Evolutionary conservation across 129 eudicot genomes (phyloP), one percentile per base, ranked within the genome.

Genomic region (Heracleum sosnowskyi): DNA sequence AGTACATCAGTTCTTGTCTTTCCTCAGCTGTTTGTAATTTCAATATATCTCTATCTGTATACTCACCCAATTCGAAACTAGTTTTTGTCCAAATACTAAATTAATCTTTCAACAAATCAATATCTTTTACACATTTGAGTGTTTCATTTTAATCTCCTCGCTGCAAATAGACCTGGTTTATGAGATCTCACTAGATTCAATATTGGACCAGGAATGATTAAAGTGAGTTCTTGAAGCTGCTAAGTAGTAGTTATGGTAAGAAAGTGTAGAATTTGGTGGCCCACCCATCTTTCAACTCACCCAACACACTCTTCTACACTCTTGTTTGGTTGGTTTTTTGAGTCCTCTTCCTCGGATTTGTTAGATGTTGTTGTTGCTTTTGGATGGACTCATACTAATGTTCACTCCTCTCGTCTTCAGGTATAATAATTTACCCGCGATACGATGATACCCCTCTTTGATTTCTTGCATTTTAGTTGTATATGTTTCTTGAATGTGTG

Each of bases 231-330:
- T 47, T 47, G 22, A 15, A 44, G 47, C 47, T 44, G 47, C 47
- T 11, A 16, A 44, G 0, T 11, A 11, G 31, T 37, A 73, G 49
- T 42, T 16, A 85, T 69, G 85, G 88, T 82, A 79, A 85, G 78
- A 63, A 90, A 84, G 80, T 91, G 96, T 82, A 88, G 97, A 85
- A 70, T 92, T 44, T 95, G 98, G 98, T 95, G 97, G 98, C 98
- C 97, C 40, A 79, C 78, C 33, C 79, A 87, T 80, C 89, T 90
- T 45, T 64, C 86, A 28, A 28, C 75, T 73, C 45, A 81, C 37
- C 68, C 83, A 79, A 81, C 87, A n/a, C 76, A 74, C 5, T 75
- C 81, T 11, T 60, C 68, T 15, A 45, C 79, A 49, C 85, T 88
- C 47, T 71, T 92, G 76, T 95, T 91, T 73, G 98, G 98, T 29